phyloP scores from a whole-genome alignment of 2,329 filamentous ascomycete genomes.

The Plectosphaerella plurivora region DNA sequence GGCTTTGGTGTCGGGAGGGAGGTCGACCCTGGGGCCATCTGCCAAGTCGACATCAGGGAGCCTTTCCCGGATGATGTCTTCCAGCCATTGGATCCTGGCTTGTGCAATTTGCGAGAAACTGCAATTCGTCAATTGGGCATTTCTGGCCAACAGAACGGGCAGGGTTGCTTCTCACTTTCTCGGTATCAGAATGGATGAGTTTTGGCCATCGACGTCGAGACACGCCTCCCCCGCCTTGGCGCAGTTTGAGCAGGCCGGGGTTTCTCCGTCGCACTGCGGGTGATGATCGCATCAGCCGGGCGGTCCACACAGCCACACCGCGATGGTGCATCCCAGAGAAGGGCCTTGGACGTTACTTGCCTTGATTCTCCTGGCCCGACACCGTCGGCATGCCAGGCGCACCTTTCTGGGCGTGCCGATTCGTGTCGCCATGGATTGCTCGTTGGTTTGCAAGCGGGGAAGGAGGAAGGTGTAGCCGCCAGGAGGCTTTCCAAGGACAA shows the following conservation, averaged over 20 bases:
- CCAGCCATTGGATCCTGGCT: slow-evolving; percentile 27
- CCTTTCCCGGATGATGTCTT: slow-evolving; percentile 20
- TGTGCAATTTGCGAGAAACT: slow-evolving; percentile 18
- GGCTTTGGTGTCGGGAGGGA: slow-evolving; percentile 11
- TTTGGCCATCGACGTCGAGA: slow-evolving; percentile 30
- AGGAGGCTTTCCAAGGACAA: no score
- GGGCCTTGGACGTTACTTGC: slow-evolving; percentile 11
- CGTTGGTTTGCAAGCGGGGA: no score
- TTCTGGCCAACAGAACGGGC: not conserved
- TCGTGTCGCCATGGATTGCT: no score
- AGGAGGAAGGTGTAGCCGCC: slow-evolving; percentile 2
- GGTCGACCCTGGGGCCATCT: slow-evolving; percentile 19
- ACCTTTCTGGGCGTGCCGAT: slow-evolving; percentile 24
- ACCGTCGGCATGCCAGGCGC: slow-evolving; percentile 30
- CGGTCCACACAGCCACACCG: not conserved
- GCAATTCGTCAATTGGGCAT: not conserved
- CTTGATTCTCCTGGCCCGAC: slow-evolving; percentile 30
- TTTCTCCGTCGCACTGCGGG: slow-evolving; percentile 28
- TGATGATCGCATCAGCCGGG: not conserved
- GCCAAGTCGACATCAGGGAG: slow-evolving; percentile 23
- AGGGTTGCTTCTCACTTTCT: slow-evolving; percentile 21
- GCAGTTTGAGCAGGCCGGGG: slow-evolving; percentile 31
- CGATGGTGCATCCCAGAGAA: not conserved
- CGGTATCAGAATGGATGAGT: slow-evolving; percentile 25
- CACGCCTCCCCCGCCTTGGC: slow-evolving; percentile 26